Base-by-base conservation (phyloP, 2,329 filamentous ascomycete species). In the Zymoseptoria tritici region DNA sequence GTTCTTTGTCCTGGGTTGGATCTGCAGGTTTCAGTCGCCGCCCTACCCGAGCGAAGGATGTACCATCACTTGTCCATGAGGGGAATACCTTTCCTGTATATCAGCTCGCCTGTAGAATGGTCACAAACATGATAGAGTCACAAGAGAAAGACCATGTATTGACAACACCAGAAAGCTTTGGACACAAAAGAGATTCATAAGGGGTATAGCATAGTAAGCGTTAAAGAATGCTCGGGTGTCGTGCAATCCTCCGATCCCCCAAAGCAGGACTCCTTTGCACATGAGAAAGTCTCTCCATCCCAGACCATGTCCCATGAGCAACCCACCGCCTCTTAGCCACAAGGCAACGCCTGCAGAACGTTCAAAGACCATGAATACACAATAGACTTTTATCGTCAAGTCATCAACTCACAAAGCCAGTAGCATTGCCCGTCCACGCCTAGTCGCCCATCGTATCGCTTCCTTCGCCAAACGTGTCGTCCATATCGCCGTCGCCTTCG, bases 401-500 rank as follows among this genome's bases (percentile, higher is more conserved):
- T 29, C 21, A n/a, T 24, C 20, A n/a, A 7, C 22, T 13, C 11
- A 4, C 52, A 31, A 19, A 11, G 8, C 21, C 52, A 53, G 52
- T 2, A 19, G n/a, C 52, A 52, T 52, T 24, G 16, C 50, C 20
- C 21, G 24, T 54, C 49, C 55, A 54, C 55, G 31, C 56, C 49
- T 58, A 63, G 36, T 66, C 63, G n/a, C 64, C 74, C 71, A 78
- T 71, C 59, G 78, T 72, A 67, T 79, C 77, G 62, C 77, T 79
- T 22, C 72, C 76, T 51, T 78, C 76, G 9, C 75, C 75, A 63
- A 77, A 78, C 29, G 75, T 74, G 46, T 79, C 77, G 53, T 77
- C 74, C 19, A 62, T 66, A 61, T 72, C 71, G 50, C 68, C 71
- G 26, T 79, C 76, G 20, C 70, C 66, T 53, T 74, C 72, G 49